Percentiles rank a stretch among this genome's conserved stretches.
These are phyloP conservation scores for Sporothrix protearum DNA, from an alignment of 2,329 filamentous ascomycete species.

Conservation along the genomic window DNA sequence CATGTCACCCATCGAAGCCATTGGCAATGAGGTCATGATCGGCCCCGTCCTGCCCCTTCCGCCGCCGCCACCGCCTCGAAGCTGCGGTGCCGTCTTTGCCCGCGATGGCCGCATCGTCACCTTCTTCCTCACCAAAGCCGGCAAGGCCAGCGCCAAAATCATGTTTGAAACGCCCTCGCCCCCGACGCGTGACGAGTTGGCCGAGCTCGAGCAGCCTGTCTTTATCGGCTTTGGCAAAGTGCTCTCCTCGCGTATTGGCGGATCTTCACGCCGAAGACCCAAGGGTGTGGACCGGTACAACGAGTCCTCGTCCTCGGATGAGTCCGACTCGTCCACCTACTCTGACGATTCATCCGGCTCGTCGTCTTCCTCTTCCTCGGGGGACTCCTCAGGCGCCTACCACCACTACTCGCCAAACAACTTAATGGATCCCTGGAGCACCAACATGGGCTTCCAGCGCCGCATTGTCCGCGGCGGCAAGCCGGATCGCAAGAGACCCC, in stretches of 20 bases:
- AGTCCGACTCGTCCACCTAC: slow-evolving; percentile 35
- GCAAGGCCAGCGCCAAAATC: slow-evolving; percentile 49
- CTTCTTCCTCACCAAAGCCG: slow-evolving; percentile 67
- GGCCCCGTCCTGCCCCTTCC: slow-evolving; percentile 31
- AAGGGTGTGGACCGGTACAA: slow-evolving; percentile 42
- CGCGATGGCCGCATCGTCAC: slow-evolving; percentile 61
- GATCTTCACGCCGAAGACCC: slow-evolving; percentile 44
- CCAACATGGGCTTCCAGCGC: slow-evolving; percentile 48
- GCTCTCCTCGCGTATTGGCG: slow-evolving; percentile 14
- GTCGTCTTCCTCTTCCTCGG: slow-evolving; percentile 1
- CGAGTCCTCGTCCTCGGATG: slow-evolving; percentile 34
- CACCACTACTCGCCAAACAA: slow-evolving; percentile 9
- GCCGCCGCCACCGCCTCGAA: slow-evolving; percentile 55
- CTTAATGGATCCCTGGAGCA: slow-evolving; percentile 27
- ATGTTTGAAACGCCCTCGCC: slow-evolving; percentile 47
- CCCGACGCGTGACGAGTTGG: slow-evolving; percentile 24
- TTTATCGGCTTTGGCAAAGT: slow-evolving; percentile 30
- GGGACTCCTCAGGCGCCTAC: not conserved
- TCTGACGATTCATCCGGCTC: slow-evolving; percentile 33
- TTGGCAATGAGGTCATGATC: not conserved
- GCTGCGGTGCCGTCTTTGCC: slow-evolving; percentile 60
- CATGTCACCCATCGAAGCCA: slow-evolving; percentile 3
- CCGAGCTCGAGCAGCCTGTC: slow-evolving; percentile 26
- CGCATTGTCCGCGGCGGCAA: slow-evolving; percentile 48
- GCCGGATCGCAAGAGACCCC: slow-evolving; percentile 34